These are phyloP conservation scores for Aristolochia fimbriata DNA, from an alignment of 164 flowering plant species.

Conservation along the genomic window DNA sequence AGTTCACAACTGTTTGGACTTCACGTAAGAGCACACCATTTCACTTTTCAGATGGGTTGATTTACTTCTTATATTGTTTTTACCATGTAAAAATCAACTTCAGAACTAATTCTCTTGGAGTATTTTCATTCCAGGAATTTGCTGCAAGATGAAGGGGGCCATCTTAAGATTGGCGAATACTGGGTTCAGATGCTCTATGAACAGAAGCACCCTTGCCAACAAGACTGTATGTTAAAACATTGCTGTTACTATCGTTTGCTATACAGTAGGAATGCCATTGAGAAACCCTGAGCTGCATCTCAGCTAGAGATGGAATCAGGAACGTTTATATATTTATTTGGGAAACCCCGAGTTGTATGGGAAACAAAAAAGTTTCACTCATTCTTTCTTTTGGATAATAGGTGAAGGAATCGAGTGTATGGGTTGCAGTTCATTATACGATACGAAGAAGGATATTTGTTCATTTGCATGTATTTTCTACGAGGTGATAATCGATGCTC, in stretches of 20 bases:
- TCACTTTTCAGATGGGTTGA: neutral
- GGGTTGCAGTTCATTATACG: conserved; percentile 9
- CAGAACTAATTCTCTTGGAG: neutral
- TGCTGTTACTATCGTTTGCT: neutral
- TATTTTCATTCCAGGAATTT: conserved; percentile 27
- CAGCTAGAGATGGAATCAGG: neutral
- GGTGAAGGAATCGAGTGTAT: conserved; percentile 18
- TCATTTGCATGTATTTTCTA: conserved; percentile 35
- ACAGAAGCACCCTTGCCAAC: conserved; percentile 19
- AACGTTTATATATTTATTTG: too few relatives aligned
- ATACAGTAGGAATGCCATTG: neutral
- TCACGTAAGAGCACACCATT: conserved; percentile 19
- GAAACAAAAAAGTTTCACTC: neutral
- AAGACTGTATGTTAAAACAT: conserved; percentile 11
- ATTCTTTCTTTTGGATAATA: conserved; percentile 9
- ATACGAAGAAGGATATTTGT: conserved; percentile 30
- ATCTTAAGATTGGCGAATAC: conserved; percentile 59
- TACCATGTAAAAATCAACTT: neutral
- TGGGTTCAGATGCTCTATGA: conserved; percentile 58
- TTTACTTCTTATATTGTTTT: neutral
- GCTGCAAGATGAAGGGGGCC: conserved; percentile 47
- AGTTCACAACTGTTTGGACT: conserved; percentile 41
- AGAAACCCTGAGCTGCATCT: neutral
- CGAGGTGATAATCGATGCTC: conserved; percentile 20
- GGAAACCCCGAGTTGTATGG: neutral